Percentiles rank a stretch among this genome's conserved stretches.
phyloP scores from a whole-genome alignment of 2,329 filamentous ascomycete species.

The Colletotrichum sp. region DNA sequence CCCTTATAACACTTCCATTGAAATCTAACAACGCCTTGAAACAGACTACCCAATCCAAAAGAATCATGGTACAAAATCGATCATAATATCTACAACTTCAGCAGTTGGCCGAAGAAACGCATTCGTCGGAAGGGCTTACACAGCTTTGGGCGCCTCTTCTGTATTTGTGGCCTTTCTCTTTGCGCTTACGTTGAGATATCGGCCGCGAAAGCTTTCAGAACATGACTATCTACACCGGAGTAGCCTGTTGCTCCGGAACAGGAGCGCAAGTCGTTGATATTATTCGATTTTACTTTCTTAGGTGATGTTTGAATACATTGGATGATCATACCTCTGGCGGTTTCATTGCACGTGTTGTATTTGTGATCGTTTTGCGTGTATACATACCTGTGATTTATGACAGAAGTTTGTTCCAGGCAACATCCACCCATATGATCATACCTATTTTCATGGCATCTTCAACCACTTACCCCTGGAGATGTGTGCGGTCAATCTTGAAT shows the following conservation, averaged over 20 bases:
- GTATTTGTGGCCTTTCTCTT: background rate
- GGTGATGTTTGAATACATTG: too few species aligned
- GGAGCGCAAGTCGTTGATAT: background rate
- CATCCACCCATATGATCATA: too few species aligned
- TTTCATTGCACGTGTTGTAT: too few species aligned
- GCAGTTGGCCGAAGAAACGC: background rate
- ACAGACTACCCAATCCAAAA: background rate
- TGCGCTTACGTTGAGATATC: background rate
- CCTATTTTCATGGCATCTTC: too few species aligned
- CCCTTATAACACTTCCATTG: fast-evolving
- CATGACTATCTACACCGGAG: background rate
- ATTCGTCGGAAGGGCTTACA: background rate
- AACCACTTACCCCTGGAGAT: too few species aligned
- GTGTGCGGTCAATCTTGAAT: too few species aligned
- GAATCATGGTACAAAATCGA: background rate
- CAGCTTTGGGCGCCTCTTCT: background rate
- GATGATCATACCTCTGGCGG: too few species aligned
- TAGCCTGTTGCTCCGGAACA: background rate
- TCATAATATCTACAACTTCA: background rate
- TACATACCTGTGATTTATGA: too few species aligned
- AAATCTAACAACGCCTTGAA: fast-evolving
- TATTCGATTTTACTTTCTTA: background rate
- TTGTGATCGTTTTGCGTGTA: too few species aligned
- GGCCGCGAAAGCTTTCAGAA: background rate
- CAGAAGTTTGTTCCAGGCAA: too few species aligned